Percentiles rank a stretch among this genome's conserved stretches.
Evolutionary conservation across 805 yeast genomes (phyloP).

Genomic region (Yamadazyma laniorum): DNA sequence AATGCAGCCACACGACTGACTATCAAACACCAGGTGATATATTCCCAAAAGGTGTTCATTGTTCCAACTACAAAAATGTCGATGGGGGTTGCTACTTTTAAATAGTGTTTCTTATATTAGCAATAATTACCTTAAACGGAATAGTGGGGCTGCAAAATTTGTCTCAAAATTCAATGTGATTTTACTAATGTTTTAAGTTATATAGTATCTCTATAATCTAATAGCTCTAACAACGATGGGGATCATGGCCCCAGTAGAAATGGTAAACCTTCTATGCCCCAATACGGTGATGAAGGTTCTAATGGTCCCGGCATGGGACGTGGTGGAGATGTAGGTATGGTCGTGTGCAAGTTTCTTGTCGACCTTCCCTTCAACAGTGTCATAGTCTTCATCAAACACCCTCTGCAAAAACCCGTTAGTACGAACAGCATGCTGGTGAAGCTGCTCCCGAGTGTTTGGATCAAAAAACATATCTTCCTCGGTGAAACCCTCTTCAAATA

Average conservation of each 20-base stretch:
- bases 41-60: too few relatives aligned
- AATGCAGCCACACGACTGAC: too few relatives aligned
- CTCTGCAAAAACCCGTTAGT: constrained; percentile 43
- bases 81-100: too few relatives aligned
- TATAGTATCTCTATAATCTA: constrained; percentile 4
- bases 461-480: constrained; percentile 51
- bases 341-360: constrained; percentile 13
- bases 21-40: too few relatives aligned
- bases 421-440: constrained; percentile 49
- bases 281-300: constrained; percentile 44
- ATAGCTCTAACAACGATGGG: constrained; percentile 53
- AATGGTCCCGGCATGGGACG: constrained; percentile 54
- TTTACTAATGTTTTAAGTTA: too few relatives aligned
- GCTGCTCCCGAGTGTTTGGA: constrained; percentile 43
- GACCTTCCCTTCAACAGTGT: constrained; percentile 4
- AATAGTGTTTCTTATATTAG: too few relatives aligned
- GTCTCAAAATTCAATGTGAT: too few relatives aligned
- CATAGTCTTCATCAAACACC: constrained; percentile 20
- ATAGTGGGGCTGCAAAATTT: too few relatives aligned
- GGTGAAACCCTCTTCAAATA: constrained; percentile 40
- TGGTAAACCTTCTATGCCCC: constrained; percentile 54
- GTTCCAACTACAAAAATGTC: too few relatives aligned
- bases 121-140: too few relatives aligned
- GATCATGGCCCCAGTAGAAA: constrained; percentile 66
- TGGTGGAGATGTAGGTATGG: constrained; percentile 37